Evolutionary conservation across 2,329 filamentous ascomycete species (phyloP), one percentile per base, ranked within the genome.

Genomic region (Chaetomium strumarium): DNA sequence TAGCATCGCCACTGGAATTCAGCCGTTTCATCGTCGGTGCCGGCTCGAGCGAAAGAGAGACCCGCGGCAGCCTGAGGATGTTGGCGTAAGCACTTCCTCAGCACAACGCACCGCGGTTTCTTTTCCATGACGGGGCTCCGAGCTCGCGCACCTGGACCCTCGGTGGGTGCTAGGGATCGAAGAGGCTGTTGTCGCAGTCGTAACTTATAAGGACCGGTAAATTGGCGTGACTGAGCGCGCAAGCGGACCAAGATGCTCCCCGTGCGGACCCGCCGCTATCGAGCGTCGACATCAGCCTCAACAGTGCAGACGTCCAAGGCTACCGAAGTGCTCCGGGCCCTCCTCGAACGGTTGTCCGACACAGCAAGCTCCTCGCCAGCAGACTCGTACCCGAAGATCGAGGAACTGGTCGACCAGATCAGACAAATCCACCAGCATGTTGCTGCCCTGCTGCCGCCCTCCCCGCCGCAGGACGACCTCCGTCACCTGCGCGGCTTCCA

Each of bases 401-500:
- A 68, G 4, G 68, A 70, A 8, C 70, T 85, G 34, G 67, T 78
- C 57, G 77, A 81, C 59, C 73, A 75, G 49, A 74, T 88, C 52
- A 79, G 82, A 59, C 77, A 81, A 47, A 79, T 92, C 55, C 81
- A 84, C 63, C 86, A 89, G 54, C 73, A 81, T 57, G 68, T 83
- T 29, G 72, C 77, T 39, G 74, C 77, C 10, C 63, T 69, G 29
- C 63, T 72, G 37, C 68, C 75, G 14, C 73, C 75, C 2, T 72
- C 72, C 55, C 68, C 75, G 3, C 72, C 75, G 5, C 89, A 90
- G 71, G 88, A 95, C 71, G 84, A 88, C 61, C 96, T 96, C 66
- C 83, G 91, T 59, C 83, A 88, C 64, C 78, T 90, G 24, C 76
- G 80, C 52, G 91, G 91, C 62, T 96, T 95, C 68, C 81, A 89